Evolutionary conservation across 768 basidiomycete species (phyloP).

Genomic region (Auricularia auricula-judae): DNA sequence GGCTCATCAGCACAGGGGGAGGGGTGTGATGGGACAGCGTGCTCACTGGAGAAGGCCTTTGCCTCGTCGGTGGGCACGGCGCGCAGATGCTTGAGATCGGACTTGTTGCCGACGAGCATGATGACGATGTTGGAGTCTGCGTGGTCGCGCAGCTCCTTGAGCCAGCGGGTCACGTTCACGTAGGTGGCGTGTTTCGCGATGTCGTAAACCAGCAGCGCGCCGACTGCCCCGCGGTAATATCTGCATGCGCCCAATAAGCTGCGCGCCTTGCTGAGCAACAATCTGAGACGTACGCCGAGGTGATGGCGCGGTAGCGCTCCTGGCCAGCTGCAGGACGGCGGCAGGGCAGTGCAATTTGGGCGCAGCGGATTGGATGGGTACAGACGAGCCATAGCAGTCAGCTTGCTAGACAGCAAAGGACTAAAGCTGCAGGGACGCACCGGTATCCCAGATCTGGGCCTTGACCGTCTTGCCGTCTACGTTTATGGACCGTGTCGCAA

Average conservation of each 20-base stretch:
- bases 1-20: not conserved
- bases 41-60: slow-evolving; percentile 32
- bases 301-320: slow-evolving; percentile 40
- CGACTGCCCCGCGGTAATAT: slow-evolving; percentile 36
- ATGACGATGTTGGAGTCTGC: slow-evolving; percentile 30
- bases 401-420: not conserved
- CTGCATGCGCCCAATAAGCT: slow-evolving; percentile 7
- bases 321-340: slow-evolving; percentile 28
- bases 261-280: not conserved
- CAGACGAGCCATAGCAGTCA: not conserved
- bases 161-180: slow-evolving; percentile 37
- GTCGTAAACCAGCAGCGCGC: slow-evolving; percentile 25
- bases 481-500: slow-evolving; percentile 35
- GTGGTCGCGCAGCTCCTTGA: slow-evolving; percentile 41
- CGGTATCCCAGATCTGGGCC: slow-evolving; percentile 43
- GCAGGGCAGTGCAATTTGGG: not conserved
- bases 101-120: slow-evolving; percentile 38
- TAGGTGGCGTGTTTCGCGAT: slow-evolving; percentile 31
- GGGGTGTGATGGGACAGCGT: not conserved
- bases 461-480: slow-evolving; percentile 40
- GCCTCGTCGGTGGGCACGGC: slow-evolving; percentile 39
- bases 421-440: slow-evolving; percentile 14
- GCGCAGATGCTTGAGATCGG: slow-evolving; percentile 36
- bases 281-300: slow-evolving; percentile 26
- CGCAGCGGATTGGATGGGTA: not conserved